phyloP scores from a whole-genome alignment of 164 flowering plant species.

The Stephania japonica region DNA sequence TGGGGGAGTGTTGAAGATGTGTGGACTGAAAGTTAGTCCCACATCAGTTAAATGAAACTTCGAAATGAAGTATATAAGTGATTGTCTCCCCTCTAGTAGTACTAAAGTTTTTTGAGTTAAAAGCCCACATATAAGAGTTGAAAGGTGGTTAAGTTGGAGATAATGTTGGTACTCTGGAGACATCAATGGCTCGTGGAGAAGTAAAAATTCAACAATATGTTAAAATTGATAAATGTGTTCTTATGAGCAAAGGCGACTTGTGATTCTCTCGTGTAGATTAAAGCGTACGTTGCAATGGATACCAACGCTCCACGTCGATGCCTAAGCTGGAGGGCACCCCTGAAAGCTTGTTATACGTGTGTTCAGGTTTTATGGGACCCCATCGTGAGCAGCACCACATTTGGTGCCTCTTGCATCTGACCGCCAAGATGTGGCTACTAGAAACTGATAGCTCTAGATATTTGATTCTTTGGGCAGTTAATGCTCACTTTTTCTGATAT shows the following conservation, averaged over 20 bases:
- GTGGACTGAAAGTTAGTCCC: too few species aligned
- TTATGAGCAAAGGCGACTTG: background rate
- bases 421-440: conserved; percentile 6
- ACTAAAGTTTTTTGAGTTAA: too few species aligned
- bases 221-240: background rate
- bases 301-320: conserved; percentile 16
- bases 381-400: conserved; percentile 5
- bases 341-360: background rate
- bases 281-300: background rate
- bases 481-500: background rate
- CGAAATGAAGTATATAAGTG: too few species aligned
- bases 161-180: too few species aligned
- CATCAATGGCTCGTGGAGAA: too few species aligned
- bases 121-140: too few species aligned
- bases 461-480: conserved; percentile 1
- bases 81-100: too few species aligned
- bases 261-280: background rate
- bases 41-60: too few species aligned
- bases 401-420: conserved; percentile 1
- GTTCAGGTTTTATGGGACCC: background rate
- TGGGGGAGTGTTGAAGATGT: too few species aligned
- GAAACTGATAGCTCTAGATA: background rate
- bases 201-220: too few species aligned
- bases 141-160: too few species aligned
- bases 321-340: conserved; percentile 26